Base-by-base conservation (phyloP, 176 grass and related monocot species). In the Aegilops longissima region DNA sequence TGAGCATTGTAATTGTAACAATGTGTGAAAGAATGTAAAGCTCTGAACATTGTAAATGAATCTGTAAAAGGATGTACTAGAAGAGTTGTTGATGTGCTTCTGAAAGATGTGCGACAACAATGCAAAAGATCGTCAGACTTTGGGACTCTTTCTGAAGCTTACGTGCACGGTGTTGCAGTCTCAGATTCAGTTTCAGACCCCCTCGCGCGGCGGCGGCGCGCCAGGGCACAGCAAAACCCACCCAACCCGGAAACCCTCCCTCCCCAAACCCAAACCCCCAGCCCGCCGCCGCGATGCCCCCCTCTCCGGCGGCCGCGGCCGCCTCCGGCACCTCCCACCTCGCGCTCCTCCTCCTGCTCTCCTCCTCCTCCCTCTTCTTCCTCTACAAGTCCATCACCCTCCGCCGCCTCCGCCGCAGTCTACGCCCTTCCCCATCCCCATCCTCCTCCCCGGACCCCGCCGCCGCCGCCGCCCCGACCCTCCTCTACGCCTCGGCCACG, bases 301-400 rank as follows among this genome's bases (percentile, higher is more conserved):
- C 86, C 34, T 51, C 81, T 73, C 84, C 83, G 54, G 5, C 49
- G 78, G 54, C 81, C 11, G 36, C 86, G 73, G 59, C 70, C 62
- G 58, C 79, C 84, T 87, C 86, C 44, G 66, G 83, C 36, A 54
- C 86, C 35, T 84, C 93, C 27, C 89, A 86, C 35, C 74, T 97
- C 47, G 77, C 89, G 44, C 75, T 93, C 93, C 71, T 97, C 59
- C 23, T 93, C 80, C 21, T 97, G 76, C 85, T 97, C 87, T 95
- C 95, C 20, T 84, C 91, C 8, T 85, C 95, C 52, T 95, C 93
- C 65, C 25, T 92, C 39, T 95, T 90, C 87, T 88, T 95, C 80
- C 59, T 98, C 64, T 92, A 87, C 82, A 95, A 98, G 36, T 93
- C 91, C 45, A 36, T 88, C 62, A 90, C 85, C 63, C 94, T 93